phyloP scores from a whole-genome alignment of 2,329 filamentous ascomycete genomes.

The Alternaria arbusti region DNA sequence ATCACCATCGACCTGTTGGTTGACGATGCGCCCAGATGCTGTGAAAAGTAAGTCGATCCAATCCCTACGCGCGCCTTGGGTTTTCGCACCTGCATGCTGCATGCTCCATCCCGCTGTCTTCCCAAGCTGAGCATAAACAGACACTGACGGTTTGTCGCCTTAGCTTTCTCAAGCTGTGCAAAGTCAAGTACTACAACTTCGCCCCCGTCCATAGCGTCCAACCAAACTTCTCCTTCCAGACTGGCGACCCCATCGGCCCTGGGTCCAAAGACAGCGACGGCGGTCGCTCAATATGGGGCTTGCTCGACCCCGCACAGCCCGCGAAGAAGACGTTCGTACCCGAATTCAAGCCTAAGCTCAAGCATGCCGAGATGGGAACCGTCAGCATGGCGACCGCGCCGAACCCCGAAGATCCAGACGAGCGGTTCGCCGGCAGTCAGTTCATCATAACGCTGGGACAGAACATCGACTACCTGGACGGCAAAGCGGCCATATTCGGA shows the following conservation, averaged over 20 bases:
- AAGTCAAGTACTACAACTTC: slow-evolving; percentile 99
- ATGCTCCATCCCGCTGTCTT: slow-evolving; percentile 33
- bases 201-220: slow-evolving; percentile 90
- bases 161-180: slow-evolving; percentile 98
- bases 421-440: slow-evolving; percentile 83
- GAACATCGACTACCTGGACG: slow-evolving; percentile 87
- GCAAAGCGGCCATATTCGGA: slow-evolving; percentile 92
- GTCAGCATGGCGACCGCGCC: slow-evolving; percentile 97
- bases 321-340: slow-evolving; percentile 79
- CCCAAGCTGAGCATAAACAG: slow-evolving; percentile 60
- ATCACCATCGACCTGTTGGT: slow-evolving; percentile 93
- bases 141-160: slow-evolving; percentile 57
- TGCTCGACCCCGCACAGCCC: slow-evolving; percentile 66
- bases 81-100: slow-evolving; percentile 29
- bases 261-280: slow-evolving; percentile 85
- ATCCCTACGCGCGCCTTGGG: slow-evolving; percentile 18
- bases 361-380: slow-evolving; percentile 86
- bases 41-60: slow-evolving; percentile 79
- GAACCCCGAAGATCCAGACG: slow-evolving; percentile 76
- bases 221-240: slow-evolving; percentile 95
- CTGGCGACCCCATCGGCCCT: slow-evolving; percentile 90
- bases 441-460: slow-evolving; percentile 93
- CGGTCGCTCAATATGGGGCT: slow-evolving; percentile 90
- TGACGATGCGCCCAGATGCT: slow-evolving; percentile 87
- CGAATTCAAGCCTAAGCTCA: slow-evolving; percentile 85